Conservation (phyloP, 2,329 filamentous ascomycete genomes). For the Aspergillus melleus region DNA sequence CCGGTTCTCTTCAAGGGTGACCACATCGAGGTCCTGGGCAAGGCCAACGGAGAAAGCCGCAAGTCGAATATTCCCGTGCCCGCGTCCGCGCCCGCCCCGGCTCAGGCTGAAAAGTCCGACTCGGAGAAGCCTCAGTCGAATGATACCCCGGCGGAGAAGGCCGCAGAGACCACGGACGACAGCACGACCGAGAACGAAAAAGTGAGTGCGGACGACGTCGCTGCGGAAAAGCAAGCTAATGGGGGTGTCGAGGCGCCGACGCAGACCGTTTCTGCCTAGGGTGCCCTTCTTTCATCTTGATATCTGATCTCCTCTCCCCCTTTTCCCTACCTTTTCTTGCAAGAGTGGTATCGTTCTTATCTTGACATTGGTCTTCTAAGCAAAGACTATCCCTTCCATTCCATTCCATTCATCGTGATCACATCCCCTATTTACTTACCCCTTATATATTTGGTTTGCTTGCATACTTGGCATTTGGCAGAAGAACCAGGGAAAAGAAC, state of each 20-base stretch:
- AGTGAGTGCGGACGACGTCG: not conserved
- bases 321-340: not conserved
- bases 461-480: not conserved
- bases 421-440: not conserved
- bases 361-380: not conserved
- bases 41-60: conserved; percentile 35
- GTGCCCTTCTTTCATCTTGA: not conserved
- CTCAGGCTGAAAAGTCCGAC: not conserved
- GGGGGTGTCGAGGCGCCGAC: not conserved
- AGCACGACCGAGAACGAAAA: not conserved
- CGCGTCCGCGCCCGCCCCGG: not conserved
- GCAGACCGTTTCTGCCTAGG: not conserved
- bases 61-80: conserved; percentile 27
- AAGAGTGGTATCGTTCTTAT: too few species aligned
- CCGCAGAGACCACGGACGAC: not conserved
- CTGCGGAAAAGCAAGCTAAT: not conserved
- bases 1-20: conserved; percentile 37
- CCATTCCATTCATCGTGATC: not conserved
- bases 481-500: not conserved
- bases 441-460: not conserved
- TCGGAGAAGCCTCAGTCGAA: not conserved
- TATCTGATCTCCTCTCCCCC: not conserved
- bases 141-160: not conserved
- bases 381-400: not conserved
- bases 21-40: conserved; percentile 34